phyloP scores from a whole-genome alignment of 2,329 filamentous ascomycete species.

The Scedosporium aurantiacum region DNA sequence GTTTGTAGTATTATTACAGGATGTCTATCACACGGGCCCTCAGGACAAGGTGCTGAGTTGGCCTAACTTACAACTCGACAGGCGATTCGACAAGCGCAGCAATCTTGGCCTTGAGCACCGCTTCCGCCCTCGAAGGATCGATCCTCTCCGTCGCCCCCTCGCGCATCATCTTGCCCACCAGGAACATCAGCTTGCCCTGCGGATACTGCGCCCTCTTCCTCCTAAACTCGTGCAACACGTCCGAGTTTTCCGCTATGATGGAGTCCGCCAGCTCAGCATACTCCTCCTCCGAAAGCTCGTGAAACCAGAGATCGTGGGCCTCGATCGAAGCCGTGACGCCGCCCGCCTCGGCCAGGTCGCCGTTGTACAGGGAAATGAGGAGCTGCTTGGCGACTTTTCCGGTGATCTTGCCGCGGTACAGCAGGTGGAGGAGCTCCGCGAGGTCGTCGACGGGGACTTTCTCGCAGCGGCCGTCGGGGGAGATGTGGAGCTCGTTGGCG shows the following conservation, averaged over 20 bases:
- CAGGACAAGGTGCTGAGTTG: neutral
- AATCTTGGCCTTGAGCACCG: constrained; percentile 24
- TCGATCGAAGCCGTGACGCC: constrained; percentile 35
- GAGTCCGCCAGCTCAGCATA: constrained; percentile 35
- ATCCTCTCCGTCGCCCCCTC: constrained; percentile 42
- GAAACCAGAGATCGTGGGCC: constrained; percentile 40
- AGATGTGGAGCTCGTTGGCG: constrained; percentile 36
- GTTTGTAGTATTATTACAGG: no score
- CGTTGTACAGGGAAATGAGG: constrained; percentile 39
- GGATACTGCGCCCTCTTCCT: constrained; percentile 32
- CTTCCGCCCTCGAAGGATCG: constrained; percentile 39
- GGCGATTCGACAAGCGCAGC: neutral
- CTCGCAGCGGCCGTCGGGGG: constrained; percentile 33
- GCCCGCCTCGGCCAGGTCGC: constrained; percentile 25
- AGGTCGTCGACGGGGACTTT: constrained; percentile 35
- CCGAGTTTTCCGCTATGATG: constrained; percentile 33
- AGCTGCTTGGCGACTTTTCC: constrained; percentile 48
- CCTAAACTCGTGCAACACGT: constrained; percentile 34
- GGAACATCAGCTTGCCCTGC: constrained; percentile 48
- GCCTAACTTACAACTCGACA: neutral
- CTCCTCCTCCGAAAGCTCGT: constrained; percentile 34
- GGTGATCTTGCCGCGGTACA: constrained; percentile 39
- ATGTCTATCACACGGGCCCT: neutral
- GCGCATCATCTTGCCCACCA: constrained; percentile 48
- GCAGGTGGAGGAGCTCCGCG: constrained; percentile 38